Evolutionary conservation across 108 stramenopile species (phyloP).

Genomic region (Nitzschia putrida): DNA sequence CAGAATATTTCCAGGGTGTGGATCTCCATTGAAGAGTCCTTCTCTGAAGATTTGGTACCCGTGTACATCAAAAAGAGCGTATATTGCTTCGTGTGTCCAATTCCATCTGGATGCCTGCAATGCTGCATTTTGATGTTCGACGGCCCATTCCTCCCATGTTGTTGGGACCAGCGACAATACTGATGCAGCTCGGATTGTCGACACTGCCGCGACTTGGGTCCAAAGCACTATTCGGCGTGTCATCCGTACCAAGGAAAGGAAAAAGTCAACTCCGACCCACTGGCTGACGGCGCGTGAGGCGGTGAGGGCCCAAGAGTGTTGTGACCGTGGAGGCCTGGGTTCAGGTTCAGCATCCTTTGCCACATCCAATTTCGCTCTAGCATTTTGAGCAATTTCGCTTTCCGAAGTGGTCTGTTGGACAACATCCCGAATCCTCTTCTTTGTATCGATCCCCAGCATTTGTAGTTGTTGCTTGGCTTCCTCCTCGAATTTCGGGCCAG

Average conservation of each 20-base stretch:
- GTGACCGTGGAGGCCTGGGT: background rate
- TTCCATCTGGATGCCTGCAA: slow-evolving; percentile 39
- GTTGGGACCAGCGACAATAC: slow-evolving; percentile 32
- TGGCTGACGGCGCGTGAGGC: slow-evolving; percentile 29
- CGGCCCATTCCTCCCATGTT: slow-evolving; percentile 63
- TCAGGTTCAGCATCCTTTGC: background rate
- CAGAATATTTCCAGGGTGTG: slow-evolving; percentile 70
- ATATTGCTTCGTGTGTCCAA: slow-evolving; percentile 58
- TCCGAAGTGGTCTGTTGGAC: slow-evolving; percentile 39
- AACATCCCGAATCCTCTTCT: slow-evolving; percentile 42
- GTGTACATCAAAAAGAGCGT: slow-evolving; percentile 76
- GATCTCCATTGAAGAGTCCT: slow-evolving; percentile 68
- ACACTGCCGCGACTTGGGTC: slow-evolving; percentile 47
- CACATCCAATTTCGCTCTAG: background rate
- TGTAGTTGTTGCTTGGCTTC: slow-evolving; percentile 60
- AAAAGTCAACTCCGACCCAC: slow-evolving; percentile 59
- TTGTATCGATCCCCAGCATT: slow-evolving; percentile 64
- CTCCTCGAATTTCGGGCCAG: slow-evolving; percentile 73
- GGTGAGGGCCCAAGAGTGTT: slow-evolving; percentile 30
- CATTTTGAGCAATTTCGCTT: background rate
- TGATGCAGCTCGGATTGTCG: slow-evolving; percentile 37
- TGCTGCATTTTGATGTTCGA: slow-evolving; percentile 40
- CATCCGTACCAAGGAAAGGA: slow-evolving; percentile 55
- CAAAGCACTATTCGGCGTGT: slow-evolving; percentile 44
- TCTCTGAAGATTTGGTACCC: slow-evolving; percentile 77